Conservation (phyloP, 768 basidiomycete genomes). For the Psilocybe azurescens region DNA sequence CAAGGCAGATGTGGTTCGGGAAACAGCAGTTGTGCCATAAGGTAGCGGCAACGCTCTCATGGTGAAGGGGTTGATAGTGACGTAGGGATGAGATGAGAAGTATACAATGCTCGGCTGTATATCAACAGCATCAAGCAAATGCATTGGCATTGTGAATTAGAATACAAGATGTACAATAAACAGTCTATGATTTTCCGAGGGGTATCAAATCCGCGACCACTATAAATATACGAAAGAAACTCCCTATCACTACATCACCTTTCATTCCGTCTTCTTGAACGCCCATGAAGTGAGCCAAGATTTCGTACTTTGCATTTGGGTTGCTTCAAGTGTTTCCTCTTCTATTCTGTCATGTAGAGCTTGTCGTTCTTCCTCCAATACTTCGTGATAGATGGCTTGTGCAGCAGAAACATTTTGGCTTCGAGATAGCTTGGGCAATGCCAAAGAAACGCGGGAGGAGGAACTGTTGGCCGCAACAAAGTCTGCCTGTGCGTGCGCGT, state of each 20-base stretch:
- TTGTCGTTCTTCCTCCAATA: slow-evolving; percentile 71
- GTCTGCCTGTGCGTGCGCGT: slow-evolving; percentile 50
- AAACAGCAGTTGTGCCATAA: too few relatives aligned
- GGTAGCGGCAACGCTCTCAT: too few relatives aligned
- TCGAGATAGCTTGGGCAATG: slow-evolving; percentile 29
- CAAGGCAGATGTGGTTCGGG: too few relatives aligned
- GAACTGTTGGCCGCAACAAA: slow-evolving; percentile 41
- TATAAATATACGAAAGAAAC: not conserved
- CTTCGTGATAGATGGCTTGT: slow-evolving; percentile 70
- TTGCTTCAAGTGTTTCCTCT: slow-evolving; percentile 51
- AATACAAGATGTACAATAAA: not conserved
- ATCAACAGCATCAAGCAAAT: too few relatives aligned
- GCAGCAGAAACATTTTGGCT: slow-evolving; percentile 56
- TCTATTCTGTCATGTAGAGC: slow-evolving; percentile 57
- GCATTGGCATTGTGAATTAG: not conserved
- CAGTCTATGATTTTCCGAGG: not conserved
- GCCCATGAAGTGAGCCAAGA: slow-evolving; percentile 75
- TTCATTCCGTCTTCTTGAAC: slow-evolving; percentile 41
- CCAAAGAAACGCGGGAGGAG: slow-evolving; percentile 41
- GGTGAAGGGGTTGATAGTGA: too few relatives aligned
- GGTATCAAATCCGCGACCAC: not conserved
- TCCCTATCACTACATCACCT: not conserved
- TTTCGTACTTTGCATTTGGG: slow-evolving; percentile 47
- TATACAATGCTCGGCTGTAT: too few relatives aligned
- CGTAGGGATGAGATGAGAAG: too few relatives aligned